A percentile compares a stretch with the other conserved stretches of the same genome.
These are phyloP conservation scores for Plasmodium coatneyi DNA, from an alignment of 169 alveolate species.

Conservation along the genomic window DNA sequence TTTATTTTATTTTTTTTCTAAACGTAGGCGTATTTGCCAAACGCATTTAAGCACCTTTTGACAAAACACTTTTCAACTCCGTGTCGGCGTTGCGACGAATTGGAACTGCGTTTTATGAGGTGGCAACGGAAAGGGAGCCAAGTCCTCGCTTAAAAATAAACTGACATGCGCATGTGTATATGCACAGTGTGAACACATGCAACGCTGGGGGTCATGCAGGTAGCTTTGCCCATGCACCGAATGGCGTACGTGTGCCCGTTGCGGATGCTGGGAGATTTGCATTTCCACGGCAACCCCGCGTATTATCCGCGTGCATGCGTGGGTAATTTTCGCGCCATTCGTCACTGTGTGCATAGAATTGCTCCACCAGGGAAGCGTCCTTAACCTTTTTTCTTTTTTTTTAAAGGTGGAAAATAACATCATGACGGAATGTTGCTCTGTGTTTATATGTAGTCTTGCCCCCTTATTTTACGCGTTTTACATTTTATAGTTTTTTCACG, in stretches of 20 bases:
- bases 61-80: neutral
- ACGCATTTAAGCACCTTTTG: neutral
- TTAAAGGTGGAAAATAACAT: neutral
- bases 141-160: neutral
- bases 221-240: neutral
- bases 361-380: neutral
- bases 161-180: neutral
- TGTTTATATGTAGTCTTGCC: neutral
- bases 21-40: neutral
- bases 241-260: neutral
- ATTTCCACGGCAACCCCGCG: neutral
- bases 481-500: neutral
- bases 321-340: neutral
- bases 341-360: neutral
- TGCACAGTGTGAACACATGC: neutral
- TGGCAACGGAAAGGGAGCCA: neutral
- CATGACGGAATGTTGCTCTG: neutral
- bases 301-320: slow-evolving; percentile 3
- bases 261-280: neutral
- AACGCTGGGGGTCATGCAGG: neutral
- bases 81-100: neutral
- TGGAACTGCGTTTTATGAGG: neutral
- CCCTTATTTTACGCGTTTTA: neutral
- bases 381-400: neutral
- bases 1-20: neutral